Evolutionary conservation across 371 early-diverging fungal genomes (phyloP).

Genomic region (Mortierella sp.): DNA sequence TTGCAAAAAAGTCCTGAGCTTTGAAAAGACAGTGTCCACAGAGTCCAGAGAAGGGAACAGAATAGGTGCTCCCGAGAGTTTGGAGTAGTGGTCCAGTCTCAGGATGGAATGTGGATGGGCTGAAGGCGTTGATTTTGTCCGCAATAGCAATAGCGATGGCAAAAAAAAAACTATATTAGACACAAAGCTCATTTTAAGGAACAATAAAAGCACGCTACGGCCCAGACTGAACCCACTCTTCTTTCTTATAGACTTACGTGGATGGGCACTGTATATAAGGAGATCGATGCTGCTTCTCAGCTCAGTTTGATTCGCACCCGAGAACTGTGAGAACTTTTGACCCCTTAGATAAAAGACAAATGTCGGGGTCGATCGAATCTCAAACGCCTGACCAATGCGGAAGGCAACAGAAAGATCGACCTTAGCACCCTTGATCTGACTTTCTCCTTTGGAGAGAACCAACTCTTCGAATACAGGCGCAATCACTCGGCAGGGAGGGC

Average conservation of each 20-base stretch:
- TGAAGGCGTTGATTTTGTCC: constrained; percentile 14
- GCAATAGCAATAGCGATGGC: neutral
- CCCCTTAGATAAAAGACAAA: constrained; percentile 74
- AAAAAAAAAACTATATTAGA: neutral
- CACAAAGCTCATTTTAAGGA: neutral
- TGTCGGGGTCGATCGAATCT: constrained; percentile 75
- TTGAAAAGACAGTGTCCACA: constrained; percentile 67
- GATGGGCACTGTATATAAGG: constrained; percentile 73
- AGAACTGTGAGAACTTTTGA: constrained; percentile 66
- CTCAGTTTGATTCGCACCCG: constrained; percentile 74
- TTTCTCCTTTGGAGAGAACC: constrained; percentile 58
- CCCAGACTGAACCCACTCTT: neutral
- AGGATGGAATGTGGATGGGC: constrained; percentile 69
- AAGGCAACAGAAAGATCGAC: constrained; percentile 69
- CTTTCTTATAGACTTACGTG: constrained; percentile 60
- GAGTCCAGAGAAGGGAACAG: constrained; percentile 62
- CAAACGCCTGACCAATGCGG: constrained; percentile 63
- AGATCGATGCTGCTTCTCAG: constrained; percentile 70
- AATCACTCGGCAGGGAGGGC: constrained; percentile 79
- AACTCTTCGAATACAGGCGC: constrained; percentile 76
- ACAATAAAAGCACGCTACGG: too few relatives aligned
- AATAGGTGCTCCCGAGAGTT: constrained; percentile 58
- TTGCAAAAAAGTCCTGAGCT: constrained; percentile 57
- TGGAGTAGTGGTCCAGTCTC: constrained; percentile 22
- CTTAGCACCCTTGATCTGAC: constrained; percentile 66